phyloP scores from a whole-genome alignment of 2,329 filamentous ascomycete species.

The Xylaria multiplex region DNA sequence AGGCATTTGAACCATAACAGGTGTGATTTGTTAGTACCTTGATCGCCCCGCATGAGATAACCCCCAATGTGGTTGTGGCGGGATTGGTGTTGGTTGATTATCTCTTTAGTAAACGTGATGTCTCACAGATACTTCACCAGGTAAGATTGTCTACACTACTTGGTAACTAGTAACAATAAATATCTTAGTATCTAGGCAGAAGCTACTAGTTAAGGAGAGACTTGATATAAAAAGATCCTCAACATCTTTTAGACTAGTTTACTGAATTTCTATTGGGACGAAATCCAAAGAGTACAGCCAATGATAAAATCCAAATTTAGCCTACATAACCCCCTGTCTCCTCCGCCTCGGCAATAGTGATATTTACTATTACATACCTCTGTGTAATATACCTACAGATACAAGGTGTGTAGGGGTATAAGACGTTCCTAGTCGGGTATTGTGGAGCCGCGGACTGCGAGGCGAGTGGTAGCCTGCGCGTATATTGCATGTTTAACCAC shows the following conservation, averaged over 20 bases:
- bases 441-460: no score
- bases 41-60: no score
- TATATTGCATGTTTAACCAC: no score
- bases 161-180: constrained; percentile 7
- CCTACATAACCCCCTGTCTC: constrained; percentile 11
- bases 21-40: not conserved
- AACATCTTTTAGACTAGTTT: constrained; percentile 25
- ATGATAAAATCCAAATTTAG: constrained; percentile 41
- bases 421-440: no score
- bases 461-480: no score
- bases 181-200: not conserved
- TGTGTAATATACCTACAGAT: no score
- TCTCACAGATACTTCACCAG: not conserved
- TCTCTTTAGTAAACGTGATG: not conserved
- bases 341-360: not conserved
- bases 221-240: constrained; percentile 42
- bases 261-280: constrained; percentile 34
- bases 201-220: constrained; percentile 44
- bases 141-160: not conserved
- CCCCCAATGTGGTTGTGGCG: no score
- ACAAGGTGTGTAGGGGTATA: no score
- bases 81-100: not conserved
- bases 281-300: constrained; percentile 40
- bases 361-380: not conserved
- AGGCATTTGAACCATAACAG: not conserved